Evolutionary conservation across 768 basidiomycete species (phyloP).

Genomic region (Suillus plorans): DNA sequence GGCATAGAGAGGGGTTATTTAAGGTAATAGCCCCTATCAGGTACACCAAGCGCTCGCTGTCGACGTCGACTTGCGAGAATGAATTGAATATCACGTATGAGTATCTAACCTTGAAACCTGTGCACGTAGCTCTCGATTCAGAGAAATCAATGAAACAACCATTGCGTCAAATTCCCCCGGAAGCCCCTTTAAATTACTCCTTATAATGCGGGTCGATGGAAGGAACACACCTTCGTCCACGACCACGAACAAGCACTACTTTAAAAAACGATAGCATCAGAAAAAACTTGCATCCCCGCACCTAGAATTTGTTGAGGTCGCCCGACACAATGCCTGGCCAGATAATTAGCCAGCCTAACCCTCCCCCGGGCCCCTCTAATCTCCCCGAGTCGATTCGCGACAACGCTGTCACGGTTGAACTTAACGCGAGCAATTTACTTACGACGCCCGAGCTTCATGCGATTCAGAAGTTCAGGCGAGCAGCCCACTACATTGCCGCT

Average conservation of each 20-base stretch:
- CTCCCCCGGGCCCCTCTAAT: conserved; percentile 66
- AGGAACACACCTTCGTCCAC: not conserved
- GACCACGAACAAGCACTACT: not conserved
- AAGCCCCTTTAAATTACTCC: not conserved
- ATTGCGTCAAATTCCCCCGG: not conserved
- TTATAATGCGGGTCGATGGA: not conserved
- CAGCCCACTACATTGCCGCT: conserved; percentile 70
- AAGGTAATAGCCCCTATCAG: not conserved
- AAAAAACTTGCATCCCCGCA: not conserved
- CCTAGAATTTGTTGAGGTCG: not conserved
- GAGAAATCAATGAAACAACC: not conserved
- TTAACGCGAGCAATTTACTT: conserved; percentile 48
- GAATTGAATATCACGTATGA: not conserved
- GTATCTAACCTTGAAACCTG: not conserved
- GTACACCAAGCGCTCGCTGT: not conserved
- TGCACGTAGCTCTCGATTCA: not conserved
- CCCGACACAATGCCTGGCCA: conserved; percentile 54
- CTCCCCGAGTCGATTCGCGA: conserved; percentile 59
- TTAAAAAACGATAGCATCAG: not conserved
- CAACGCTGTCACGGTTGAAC: conserved; percentile 38
- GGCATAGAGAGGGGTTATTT: not conserved
- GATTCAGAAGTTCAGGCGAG: conserved; percentile 53
- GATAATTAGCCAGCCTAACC: conserved; percentile 57
- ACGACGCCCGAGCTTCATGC: conserved; percentile 49
- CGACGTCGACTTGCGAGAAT: not conserved